Base-by-base conservation (phyloP, 2,329 filamentous ascomycete genomes). In the Exophiala xenobiotica region DNA sequence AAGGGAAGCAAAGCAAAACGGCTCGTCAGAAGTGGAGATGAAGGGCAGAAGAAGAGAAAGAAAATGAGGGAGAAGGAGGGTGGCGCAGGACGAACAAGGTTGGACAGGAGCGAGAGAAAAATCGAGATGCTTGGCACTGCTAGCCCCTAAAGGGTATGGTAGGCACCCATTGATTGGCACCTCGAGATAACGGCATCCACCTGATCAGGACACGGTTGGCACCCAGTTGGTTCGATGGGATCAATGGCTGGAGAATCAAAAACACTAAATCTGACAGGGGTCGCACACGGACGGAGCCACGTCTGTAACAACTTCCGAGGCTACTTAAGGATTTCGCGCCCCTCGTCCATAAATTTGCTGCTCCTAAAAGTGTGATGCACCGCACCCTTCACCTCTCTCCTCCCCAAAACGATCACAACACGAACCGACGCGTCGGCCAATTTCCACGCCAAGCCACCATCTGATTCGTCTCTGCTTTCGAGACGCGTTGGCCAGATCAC, bases 241-340 rank as follows among this genome's bases (percentile, higher is more conserved):
- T 12, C 19, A 11, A 24, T 22, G 19, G 38, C 38, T 3, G 38
- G 38, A 24, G 38, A 22, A 20, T 5, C 18, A 40, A 20, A 22
- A 20, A 11, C 38, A 40, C 38, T 40, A 40, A 40, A 40, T 6
- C 22, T 43, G 23, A 31, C 40, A 43, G 40, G 40, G 37, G 20
- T 40, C 20, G 38, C 38, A 40, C 38, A 22, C 18, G 19, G 38
- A 9, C 20, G 43, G 29, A 23, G 22, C 20, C 44, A 38, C 19
- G 33, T 33, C 44, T 9, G 26, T 23, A 11, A 19, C 35, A 46
- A 38, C 9, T 24, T 46, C 51, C 51, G 51, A 53, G 51, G 46
- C 40, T 54, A 51, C 49, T 51, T 51, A 54, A 54, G 49, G 26
- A 38, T 31, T 46, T 35, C 46, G 46, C 51, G 23, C 33, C 51